Conservation (phyloP, 768 basidiomycete species). For the Suillus ampliporus region DNA sequence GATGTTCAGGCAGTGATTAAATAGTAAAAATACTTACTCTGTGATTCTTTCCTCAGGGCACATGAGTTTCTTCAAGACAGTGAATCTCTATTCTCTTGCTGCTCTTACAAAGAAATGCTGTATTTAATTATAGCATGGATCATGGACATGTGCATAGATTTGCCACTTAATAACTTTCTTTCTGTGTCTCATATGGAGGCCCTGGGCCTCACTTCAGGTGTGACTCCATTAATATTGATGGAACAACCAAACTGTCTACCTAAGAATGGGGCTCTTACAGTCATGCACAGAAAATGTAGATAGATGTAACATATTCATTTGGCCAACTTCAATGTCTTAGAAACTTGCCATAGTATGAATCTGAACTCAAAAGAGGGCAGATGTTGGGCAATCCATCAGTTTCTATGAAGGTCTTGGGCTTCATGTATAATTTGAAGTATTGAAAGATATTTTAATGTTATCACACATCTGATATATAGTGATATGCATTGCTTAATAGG, state of each 20-base stretch:
- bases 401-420: slow-evolving; percentile 30
- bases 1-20: too few relatives aligned
- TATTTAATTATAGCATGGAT: slow-evolving; percentile 36
- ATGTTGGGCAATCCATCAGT: slow-evolving; percentile 38
- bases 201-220: slow-evolving; percentile 23
- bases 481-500: slow-evolving; percentile 7
- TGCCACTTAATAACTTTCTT: too few relatives aligned
- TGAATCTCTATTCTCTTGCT: slow-evolving; percentile 23
- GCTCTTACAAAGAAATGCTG: slow-evolving; percentile 19
- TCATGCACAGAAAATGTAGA: slow-evolving; percentile 45
- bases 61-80: slow-evolving; percentile 21
- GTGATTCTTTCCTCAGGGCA: background rate
- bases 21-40: too few relatives aligned
- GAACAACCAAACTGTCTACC: slow-evolving; percentile 21
- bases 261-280: slow-evolving; percentile 26
- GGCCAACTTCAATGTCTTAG: slow-evolving; percentile 31
- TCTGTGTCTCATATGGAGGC: background rate
- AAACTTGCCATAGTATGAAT: slow-evolving; percentile 34
- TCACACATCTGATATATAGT: too few relatives aligned
- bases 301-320: slow-evolving; percentile 38
- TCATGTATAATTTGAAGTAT: slow-evolving; percentile 33
- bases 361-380: slow-evolving; percentile 23
- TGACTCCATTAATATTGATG: slow-evolving; percentile 33
- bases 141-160: slow-evolving; percentile 21
- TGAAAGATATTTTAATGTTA: slow-evolving; percentile 25